Evolutionary conservation across 768 basidiomycete species (phyloP), one percentile per base, ranked within the genome.

Genomic region (Pulveroboletus sp.): DNA sequence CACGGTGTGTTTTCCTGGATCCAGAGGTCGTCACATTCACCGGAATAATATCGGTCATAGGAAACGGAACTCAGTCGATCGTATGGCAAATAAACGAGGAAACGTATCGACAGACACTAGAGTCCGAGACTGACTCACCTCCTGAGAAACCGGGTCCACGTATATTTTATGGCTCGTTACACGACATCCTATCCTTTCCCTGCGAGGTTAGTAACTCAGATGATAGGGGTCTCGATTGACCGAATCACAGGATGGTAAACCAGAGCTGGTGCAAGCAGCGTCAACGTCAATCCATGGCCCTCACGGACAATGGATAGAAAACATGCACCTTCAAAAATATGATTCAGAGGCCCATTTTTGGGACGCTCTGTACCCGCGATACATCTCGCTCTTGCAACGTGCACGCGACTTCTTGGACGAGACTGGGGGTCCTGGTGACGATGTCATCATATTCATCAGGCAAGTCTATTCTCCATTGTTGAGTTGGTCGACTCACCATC

Each of bases 51-150:
- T 2, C 39, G 20, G 16, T 11, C 46, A 35, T 68, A 89, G 92
- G 93, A 2, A 95, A 96, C 62, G 94, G 95, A 2, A 98, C 95
- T 0, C 95, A 99, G 65, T 83, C 91, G 1, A 83, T 97, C 29
- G 79, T 76, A 0, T 95, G 92, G 90, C 83, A 87, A 48, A 85
- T 97, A 50, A 97, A 98, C 55, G 89, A 90, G 60, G 89, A 93
- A 54, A 81, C 86, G 0, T 84, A 91, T 64, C 78, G 82, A 13
- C 77, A 83, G 56, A 78, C 76, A 4, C 76, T 90, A 0, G 82
- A 85, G 61, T 65, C 63, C 23, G 58, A 54, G 46, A 61, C 17
- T 49, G 63, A 63, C 53, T 60, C 63, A 0, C 53, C 61, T 1
- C 56, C 54, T 2, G 13, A 54, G 1, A 76, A 74, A 42, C 65